These are phyloP conservation scores for Chrysoporthe deuterocubensis DNA, from an alignment of 2,329 filamentous ascomycete species.

Conservation along the genomic window DNA sequence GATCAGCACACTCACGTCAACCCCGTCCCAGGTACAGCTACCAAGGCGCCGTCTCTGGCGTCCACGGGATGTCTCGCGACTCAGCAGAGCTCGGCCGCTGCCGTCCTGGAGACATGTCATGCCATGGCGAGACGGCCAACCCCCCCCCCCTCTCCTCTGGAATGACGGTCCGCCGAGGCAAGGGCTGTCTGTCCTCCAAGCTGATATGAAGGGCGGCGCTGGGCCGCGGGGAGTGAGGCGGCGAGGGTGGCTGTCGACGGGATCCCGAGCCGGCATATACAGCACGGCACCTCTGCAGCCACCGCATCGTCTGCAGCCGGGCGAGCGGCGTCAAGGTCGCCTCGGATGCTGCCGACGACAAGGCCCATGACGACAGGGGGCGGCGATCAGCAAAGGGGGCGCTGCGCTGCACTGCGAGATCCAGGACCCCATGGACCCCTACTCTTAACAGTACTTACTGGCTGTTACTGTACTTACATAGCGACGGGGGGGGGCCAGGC, in stretches of 20 bases:
- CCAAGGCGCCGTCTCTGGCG: neutral
- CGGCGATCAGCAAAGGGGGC: no score
- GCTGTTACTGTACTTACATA: neutral
- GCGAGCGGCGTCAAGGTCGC: no score
- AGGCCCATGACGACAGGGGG: neutral
- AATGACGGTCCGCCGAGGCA: neutral
- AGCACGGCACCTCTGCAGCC: no score
- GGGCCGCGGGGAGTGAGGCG: no score
- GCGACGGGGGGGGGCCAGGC: neutral
- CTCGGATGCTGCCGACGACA: neutral
- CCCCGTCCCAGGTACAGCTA: no score
- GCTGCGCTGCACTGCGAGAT: neutral
- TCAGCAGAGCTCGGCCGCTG: neutral
- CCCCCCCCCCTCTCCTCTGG: neutral
- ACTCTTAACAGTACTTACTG: no score
- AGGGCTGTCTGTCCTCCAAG: no score
- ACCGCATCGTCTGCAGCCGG: no score
- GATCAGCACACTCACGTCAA: neutral
- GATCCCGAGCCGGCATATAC: no score
- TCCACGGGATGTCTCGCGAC: neutral
- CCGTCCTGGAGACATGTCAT: neutral
- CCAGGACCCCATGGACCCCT: no score
- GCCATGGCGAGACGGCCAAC: neutral
- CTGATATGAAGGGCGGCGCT: neutral
- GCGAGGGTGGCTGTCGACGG: no score